Conservation (phyloP, 73 alveolate species). For the Paramecium bursaria region DNA sequence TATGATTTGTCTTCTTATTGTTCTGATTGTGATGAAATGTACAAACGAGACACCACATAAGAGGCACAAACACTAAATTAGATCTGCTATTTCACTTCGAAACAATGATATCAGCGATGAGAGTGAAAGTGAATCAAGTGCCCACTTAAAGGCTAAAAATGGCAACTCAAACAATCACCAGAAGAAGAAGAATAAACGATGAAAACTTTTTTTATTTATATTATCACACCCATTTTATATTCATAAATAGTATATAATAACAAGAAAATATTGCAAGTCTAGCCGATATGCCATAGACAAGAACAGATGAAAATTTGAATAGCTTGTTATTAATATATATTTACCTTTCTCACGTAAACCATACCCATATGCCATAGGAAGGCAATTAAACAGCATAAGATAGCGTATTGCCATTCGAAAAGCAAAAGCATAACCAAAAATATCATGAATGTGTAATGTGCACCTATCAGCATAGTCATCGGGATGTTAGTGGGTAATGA, state of each 20-base stretch:
- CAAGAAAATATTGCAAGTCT: slow-evolving; percentile 29
- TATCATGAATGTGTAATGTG: slow-evolving; percentile 2
- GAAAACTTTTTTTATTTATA: too few relatives aligned
- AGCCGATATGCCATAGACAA: slow-evolving; percentile 45
- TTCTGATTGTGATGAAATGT: too few relatives aligned
- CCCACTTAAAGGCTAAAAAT: too few relatives aligned
- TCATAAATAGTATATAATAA: slow-evolving; percentile 48
- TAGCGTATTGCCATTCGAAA: slow-evolving; percentile 33
- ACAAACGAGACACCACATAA: too few relatives aligned
- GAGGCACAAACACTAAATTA: too few relatives aligned
- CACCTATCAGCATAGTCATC: background rate
- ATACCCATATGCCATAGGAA: slow-evolving; percentile 24
- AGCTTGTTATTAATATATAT: background rate
- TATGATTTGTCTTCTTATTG: too few relatives aligned
- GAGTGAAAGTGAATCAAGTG: too few relatives aligned
- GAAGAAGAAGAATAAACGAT: too few relatives aligned
- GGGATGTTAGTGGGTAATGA: slow-evolving; percentile 8
- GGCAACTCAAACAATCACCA: too few relatives aligned
- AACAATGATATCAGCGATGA: too few relatives aligned
- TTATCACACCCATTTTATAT: slow-evolving; percentile 12
- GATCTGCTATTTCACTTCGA: too few relatives aligned
- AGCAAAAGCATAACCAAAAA: background rate
- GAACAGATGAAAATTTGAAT: slow-evolving; percentile 39
- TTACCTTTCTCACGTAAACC: slow-evolving; percentile 55
- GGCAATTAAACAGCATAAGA: background rate